A percentile compares a stretch with the other conserved stretches of the same genome.
Conservation (phyloP, 805 yeast species). For the Zygotorulaspora danielsina region DNA sequence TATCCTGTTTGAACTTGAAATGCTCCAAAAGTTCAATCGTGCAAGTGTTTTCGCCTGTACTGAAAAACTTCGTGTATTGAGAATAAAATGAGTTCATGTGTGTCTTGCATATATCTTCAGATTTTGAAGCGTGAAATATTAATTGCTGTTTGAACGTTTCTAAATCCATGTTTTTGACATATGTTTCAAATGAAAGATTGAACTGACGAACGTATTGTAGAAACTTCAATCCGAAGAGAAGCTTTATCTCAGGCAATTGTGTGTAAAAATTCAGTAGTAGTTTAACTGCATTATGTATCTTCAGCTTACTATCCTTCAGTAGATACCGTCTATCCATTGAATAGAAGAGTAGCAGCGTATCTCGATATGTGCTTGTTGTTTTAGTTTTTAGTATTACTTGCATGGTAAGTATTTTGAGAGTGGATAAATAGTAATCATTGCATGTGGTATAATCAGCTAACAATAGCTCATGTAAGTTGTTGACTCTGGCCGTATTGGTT, state of each 20-base stretch:
- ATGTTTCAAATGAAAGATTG: slow-evolving; percentile 20
- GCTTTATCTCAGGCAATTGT: slow-evolving; percentile 18
- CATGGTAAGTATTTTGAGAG: slow-evolving; percentile 28
- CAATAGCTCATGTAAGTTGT: slow-evolving; percentile 20
- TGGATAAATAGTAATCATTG: slow-evolving; percentile 24
- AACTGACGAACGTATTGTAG: slow-evolving; percentile 29
- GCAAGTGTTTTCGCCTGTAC: not conserved
- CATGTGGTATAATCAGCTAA: slow-evolving; percentile 23
- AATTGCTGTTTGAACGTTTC: slow-evolving; percentile 21
- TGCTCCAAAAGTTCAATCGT: not conserved
- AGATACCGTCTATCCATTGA: slow-evolving; percentile 27
- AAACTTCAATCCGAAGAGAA: slow-evolving; percentile 31
- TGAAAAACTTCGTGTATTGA: slow-evolving; percentile 17
- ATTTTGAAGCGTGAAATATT: slow-evolving; percentile 1
- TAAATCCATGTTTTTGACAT: slow-evolving; percentile 23
- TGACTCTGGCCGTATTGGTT: slow-evolving; percentile 16
- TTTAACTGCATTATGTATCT: slow-evolving; percentile 24
- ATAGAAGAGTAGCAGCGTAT: slow-evolving; percentile 21
- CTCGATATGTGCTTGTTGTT: slow-evolving; percentile 8
- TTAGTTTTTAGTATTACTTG: slow-evolving; percentile 28
- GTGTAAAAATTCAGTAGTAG: slow-evolving; percentile 27
- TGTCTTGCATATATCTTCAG: not conserved
- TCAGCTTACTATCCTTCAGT: slow-evolving; percentile 18
- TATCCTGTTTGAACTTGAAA: not conserved
- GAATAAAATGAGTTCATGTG: slow-evolving; percentile 17